These are phyloP conservation scores for Mortierella sp. DNA, from an alignment of 371 early-diverging fungal genomes.

Conservation along the genomic window DNA sequence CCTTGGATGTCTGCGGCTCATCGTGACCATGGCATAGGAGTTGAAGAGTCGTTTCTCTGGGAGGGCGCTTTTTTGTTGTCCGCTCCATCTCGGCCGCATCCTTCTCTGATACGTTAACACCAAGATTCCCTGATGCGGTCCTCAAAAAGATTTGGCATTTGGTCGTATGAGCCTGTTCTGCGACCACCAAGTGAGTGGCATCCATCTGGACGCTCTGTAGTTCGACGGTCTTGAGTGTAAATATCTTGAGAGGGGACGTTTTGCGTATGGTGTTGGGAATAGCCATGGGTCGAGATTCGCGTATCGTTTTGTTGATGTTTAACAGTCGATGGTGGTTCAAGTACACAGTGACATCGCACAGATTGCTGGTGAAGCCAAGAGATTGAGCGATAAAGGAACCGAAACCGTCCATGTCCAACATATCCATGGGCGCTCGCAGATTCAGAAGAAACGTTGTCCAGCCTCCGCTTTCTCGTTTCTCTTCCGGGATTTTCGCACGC, in stretches of 20 bases:
- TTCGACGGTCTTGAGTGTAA: slow-evolving; percentile 69
- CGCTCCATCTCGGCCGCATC: slow-evolving; percentile 86
- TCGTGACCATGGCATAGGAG: slow-evolving; percentile 79
- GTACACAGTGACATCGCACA: slow-evolving; percentile 72
- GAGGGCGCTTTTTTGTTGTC: slow-evolving; percentile 90
- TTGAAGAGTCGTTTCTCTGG: slow-evolving; percentile 75
- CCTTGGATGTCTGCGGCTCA: slow-evolving; percentile 79
- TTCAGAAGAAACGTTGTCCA: slow-evolving; percentile 85
- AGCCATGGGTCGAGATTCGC: slow-evolving; percentile 70
- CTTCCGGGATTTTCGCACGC: slow-evolving; percentile 66
- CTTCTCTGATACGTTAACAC: slow-evolving; percentile 63
- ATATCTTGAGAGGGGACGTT: slow-evolving; percentile 76
- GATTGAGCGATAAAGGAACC: slow-evolving; percentile 86
- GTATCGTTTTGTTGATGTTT: slow-evolving; percentile 69
- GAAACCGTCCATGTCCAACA: slow-evolving; percentile 78
- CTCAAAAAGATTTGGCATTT: slow-evolving; percentile 74
- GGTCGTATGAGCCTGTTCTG: slow-evolving; percentile 38
- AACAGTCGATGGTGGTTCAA: slow-evolving; percentile 74
- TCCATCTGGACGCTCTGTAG: slow-evolving; percentile 78
- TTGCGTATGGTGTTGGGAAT: slow-evolving; percentile 60
- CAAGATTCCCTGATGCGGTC: slow-evolving; percentile 72
- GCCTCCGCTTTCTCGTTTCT: slow-evolving; percentile 42
- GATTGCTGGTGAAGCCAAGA: slow-evolving; percentile 83
- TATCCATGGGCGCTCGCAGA: slow-evolving; percentile 80
- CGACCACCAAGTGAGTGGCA: slow-evolving; percentile 61